phyloP scores from a whole-genome alignment of 2,329 filamentous ascomycete species.

The Orbilia blumenaviensis region DNA sequence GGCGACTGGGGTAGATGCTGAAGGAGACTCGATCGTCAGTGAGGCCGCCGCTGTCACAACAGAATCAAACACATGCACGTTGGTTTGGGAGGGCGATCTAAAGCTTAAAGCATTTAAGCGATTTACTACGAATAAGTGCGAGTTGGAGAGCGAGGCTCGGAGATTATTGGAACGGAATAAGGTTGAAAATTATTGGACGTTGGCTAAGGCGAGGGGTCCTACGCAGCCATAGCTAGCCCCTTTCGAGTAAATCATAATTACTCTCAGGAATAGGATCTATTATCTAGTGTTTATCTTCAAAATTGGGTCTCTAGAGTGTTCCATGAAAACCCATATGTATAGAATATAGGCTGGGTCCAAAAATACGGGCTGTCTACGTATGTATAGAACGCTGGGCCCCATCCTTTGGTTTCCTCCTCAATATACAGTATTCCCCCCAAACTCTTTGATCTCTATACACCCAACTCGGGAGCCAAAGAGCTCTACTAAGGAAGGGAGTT shows the following conservation, averaged over 20 bases:
- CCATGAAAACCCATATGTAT: background rate
- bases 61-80: constrained; percentile 82
- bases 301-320: background rate
- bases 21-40: constrained; percentile 36
- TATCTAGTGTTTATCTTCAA: background rate
- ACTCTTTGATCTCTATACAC: constrained; percentile 72
- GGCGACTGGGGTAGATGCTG: constrained; percentile 64
- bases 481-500: constrained; percentile 77
- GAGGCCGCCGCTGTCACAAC: constrained; percentile 68
- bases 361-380: too few species aligned
- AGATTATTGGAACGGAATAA: constrained; percentile 81
- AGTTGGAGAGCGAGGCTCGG: constrained; percentile 87
- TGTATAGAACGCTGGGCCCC: constrained; percentile 59
- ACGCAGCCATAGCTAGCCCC: constrained; percentile 5
- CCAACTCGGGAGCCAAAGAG: constrained; percentile 82
- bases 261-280: background rate
- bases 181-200: constrained; percentile 94
- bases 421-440: constrained; percentile 89
- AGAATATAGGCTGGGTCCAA: too few species aligned
- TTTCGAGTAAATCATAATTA: too few species aligned
- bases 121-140: constrained; percentile 89
- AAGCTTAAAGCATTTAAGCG: constrained; percentile 82
- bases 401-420: constrained; percentile 63
- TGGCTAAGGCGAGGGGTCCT: constrained; percentile 72
- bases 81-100: constrained; percentile 91